Conservation (phyloP, 2,329 filamentous ascomycete species). For the Aspergillus niger region DNA sequence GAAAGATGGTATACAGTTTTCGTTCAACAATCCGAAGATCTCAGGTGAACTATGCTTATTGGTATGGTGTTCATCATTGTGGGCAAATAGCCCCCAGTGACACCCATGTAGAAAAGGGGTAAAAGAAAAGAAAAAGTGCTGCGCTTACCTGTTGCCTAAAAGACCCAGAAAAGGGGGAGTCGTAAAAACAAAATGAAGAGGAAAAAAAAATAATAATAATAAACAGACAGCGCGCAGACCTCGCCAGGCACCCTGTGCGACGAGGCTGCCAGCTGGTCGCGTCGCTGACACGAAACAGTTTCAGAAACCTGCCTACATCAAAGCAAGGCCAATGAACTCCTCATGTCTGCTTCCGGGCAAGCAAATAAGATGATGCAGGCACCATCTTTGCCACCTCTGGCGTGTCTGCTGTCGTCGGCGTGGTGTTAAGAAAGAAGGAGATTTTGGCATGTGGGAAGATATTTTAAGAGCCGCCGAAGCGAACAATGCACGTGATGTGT, state of each 20-base stretch:
- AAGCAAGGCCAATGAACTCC: constrained; percentile 10
- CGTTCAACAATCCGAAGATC: constrained; percentile 44
- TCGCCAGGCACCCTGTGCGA: constrained; percentile 1
- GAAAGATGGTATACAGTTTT: constrained; percentile 44
- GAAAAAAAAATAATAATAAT: neutral
- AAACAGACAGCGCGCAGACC: neutral
- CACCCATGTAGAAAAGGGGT: constrained; percentile 7
- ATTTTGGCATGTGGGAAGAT: constrained; percentile 12
- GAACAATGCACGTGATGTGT: constrained; percentile 13
- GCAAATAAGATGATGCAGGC: constrained; percentile 1
- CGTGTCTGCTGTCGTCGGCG: neutral
- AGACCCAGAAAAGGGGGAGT: constrained; percentile 8
- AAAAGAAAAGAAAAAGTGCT: constrained; percentile 4
- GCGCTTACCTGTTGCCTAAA: constrained; percentile 23
- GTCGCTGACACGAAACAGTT: constrained; percentile 5
- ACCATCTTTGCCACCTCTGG: neutral
- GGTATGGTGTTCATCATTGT: constrained; percentile 42
- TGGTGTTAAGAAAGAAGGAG: constrained; percentile 6
- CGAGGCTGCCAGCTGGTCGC: neutral
- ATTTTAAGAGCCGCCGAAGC: constrained; percentile 13
- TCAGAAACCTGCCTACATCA: constrained; percentile 14
- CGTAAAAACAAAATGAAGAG: neutral
- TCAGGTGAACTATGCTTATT: constrained; percentile 49
- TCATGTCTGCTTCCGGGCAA: neutral
- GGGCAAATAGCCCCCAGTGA: constrained; percentile 4